These are phyloP conservation scores for Apiospora marii DNA, from an alignment of 2,329 filamentous ascomycete genomes.

Conservation along the genomic window DNA sequence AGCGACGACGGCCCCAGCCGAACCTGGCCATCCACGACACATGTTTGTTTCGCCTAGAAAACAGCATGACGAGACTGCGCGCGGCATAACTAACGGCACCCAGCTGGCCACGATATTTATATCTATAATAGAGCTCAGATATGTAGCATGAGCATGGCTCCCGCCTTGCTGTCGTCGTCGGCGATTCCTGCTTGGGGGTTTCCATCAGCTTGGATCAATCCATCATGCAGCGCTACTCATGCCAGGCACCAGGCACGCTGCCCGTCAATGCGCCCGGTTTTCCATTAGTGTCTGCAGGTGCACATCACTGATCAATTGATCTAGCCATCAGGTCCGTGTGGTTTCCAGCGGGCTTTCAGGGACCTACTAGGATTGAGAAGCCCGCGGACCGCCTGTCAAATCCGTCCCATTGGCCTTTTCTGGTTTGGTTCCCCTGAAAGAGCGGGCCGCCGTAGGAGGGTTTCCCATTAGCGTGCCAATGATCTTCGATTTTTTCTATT, in stretches of 20 bases:
- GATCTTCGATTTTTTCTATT: slow-evolving; percentile 10
- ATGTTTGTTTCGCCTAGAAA: neutral
- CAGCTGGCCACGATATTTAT: neutral
- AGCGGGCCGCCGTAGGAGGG: slow-evolving; percentile 5
- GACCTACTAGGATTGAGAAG: neutral
- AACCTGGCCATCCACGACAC: neutral
- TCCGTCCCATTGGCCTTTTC: neutral
- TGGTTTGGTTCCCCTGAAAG: slow-evolving; percentile 5
- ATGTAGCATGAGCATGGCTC: neutral
- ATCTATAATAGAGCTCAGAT: neutral
- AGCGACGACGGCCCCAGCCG: neutral
- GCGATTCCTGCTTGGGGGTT: neutral
- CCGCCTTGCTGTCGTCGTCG: neutral
- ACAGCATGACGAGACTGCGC: neutral
- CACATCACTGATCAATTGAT: neutral
- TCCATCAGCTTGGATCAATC: neutral
- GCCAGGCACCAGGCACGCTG: slow-evolving; percentile 1
- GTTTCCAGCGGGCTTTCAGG: neutral
- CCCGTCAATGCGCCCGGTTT: neutral
- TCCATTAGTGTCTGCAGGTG: neutral
- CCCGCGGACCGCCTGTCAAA: neutral
- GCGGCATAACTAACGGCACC: neutral
- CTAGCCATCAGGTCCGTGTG: neutral
- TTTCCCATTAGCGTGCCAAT: slow-evolving; percentile 11
- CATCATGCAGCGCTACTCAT: slow-evolving; percentile 11